These are phyloP conservation scores for Eimeria necatrix DNA, from an alignment of 169 alveolate genomes.

Conservation along the genomic window DNA sequence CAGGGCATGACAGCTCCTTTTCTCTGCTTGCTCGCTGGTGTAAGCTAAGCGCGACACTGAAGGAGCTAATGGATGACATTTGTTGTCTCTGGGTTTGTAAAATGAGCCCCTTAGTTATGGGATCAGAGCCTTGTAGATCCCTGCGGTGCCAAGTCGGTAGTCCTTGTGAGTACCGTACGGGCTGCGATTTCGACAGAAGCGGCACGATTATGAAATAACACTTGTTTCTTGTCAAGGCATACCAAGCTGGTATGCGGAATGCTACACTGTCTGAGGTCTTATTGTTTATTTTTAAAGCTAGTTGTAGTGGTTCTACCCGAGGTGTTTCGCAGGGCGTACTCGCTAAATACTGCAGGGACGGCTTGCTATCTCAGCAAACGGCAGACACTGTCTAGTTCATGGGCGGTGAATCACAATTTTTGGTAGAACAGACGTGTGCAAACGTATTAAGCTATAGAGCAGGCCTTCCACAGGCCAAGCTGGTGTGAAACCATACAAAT, in stretches of 20 bases:
- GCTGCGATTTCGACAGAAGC: not conserved
- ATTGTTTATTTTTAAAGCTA: not conserved
- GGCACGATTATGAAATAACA: conserved; percentile 16
- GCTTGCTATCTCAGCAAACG: too few relatives aligned
- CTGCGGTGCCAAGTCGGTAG: conserved; percentile 13
- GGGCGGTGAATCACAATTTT: too few relatives aligned
- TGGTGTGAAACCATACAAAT: too few relatives aligned
- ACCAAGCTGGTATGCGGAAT: not conserved
- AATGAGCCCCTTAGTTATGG: conserved; percentile 38
- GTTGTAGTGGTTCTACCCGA: not conserved
- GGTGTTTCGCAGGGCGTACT: too few relatives aligned
- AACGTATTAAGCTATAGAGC: too few relatives aligned
- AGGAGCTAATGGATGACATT: conserved; percentile 15
- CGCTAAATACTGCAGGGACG: too few relatives aligned
- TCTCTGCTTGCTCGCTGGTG: conserved; percentile 50
- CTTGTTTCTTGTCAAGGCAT: conserved; percentile 1
- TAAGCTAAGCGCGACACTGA: conserved; percentile 60
- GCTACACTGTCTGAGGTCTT: conserved; percentile 20
- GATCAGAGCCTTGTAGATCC: conserved; percentile 58
- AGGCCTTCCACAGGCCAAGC: too few relatives aligned
- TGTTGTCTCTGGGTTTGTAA: conserved; percentile 30
- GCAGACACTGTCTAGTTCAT: too few relatives aligned
- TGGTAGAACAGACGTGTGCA: too few relatives aligned
- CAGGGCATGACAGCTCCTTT: conserved; percentile 29
- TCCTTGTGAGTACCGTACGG: conserved; percentile 43